Evolutionary conservation across 345 rosid genomes (phyloP).

Genomic region (Orychophragmus violaceus): DNA sequence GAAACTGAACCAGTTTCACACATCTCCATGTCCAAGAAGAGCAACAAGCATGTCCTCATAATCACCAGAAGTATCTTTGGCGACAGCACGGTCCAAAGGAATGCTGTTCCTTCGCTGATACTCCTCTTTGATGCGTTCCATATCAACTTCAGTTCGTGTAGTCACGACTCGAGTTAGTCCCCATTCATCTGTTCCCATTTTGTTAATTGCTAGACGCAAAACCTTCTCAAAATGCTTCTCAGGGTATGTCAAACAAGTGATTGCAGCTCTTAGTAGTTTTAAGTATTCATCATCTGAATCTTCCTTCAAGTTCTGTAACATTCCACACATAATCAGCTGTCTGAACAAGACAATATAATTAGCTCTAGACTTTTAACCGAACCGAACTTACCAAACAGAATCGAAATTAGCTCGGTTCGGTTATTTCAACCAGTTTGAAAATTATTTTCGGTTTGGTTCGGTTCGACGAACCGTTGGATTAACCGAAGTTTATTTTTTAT

Average conservation of each 20-base stretch:
- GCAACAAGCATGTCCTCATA: constrained; percentile 64
- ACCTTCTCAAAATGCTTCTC: constrained; percentile 60
- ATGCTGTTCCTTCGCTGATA: constrained; percentile 54
- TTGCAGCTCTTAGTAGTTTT: constrained; percentile 43
- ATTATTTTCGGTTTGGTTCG: no score
- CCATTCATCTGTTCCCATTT: constrained; percentile 69
- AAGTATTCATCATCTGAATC: constrained; percentile 58
- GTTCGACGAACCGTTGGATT: no score
- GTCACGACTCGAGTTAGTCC: constrained; percentile 66
- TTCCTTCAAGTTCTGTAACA: constrained; percentile 47
- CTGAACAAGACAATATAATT: not conserved
- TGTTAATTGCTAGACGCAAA: constrained; percentile 59
- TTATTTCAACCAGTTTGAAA: no score
- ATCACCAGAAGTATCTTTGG: constrained; percentile 59
- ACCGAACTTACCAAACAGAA: no score
- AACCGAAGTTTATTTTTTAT: no score
- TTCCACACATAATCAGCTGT: not conserved
- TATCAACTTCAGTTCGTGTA: constrained; percentile 64
- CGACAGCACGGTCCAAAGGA: constrained; percentile 53
- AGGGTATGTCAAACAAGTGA: constrained; percentile 58
- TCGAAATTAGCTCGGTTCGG: no score
- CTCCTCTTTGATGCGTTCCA: constrained; percentile 62
- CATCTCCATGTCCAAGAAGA: constrained; percentile 45
- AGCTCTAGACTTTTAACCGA: no score
- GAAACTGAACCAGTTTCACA: constrained; percentile 23